Evolutionary conservation across 768 basidiomycete genomes (phyloP).

Genomic region (Lyophyllum decastes): DNA sequence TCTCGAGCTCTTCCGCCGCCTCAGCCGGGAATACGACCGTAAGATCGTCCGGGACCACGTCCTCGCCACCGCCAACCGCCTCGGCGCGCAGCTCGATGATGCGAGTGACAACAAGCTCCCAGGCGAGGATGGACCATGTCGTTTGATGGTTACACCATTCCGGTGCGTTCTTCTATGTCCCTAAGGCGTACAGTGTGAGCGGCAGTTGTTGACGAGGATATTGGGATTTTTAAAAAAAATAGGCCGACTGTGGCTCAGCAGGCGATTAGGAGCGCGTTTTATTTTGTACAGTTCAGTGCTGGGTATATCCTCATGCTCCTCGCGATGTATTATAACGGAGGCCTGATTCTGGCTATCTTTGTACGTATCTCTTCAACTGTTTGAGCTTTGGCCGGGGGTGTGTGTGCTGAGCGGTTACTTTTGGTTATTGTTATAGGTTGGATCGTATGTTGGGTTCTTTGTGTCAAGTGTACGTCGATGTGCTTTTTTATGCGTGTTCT

Average conservation of each 20-base stretch:
- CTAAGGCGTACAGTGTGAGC: not conserved
- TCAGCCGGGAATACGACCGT: conserved; percentile 1
- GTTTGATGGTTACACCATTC: not conserved
- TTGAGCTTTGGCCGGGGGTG: not conserved
- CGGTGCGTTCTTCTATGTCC: not conserved
- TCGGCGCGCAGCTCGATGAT: not conserved
- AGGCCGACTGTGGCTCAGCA: not conserved
- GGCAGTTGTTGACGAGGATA: not conserved
- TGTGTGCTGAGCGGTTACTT: not conserved
- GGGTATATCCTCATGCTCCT: conserved; percentile 3
- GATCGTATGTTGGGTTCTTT: not conserved
- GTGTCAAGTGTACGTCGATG: not conserved
- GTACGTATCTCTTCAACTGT: not conserved
- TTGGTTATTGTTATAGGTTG: not conserved
- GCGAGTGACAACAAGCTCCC: not conserved
- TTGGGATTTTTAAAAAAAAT: too few species aligned
- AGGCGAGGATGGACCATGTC: not conserved
- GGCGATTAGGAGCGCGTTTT: not conserved
- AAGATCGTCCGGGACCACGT: not conserved
- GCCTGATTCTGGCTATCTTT: not conserved
- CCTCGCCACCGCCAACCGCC: not conserved
- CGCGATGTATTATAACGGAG: conserved; percentile 4
- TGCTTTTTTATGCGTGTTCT: too few species aligned
- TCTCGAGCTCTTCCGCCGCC: not conserved
- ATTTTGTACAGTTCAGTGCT: not conserved